Percentiles rank a stretch among this genome's conserved stretches.
These are phyloP conservation scores for Orobanche coerulescens DNA, from an alignment of 257 asterid species.

Conservation along the genomic window DNA sequence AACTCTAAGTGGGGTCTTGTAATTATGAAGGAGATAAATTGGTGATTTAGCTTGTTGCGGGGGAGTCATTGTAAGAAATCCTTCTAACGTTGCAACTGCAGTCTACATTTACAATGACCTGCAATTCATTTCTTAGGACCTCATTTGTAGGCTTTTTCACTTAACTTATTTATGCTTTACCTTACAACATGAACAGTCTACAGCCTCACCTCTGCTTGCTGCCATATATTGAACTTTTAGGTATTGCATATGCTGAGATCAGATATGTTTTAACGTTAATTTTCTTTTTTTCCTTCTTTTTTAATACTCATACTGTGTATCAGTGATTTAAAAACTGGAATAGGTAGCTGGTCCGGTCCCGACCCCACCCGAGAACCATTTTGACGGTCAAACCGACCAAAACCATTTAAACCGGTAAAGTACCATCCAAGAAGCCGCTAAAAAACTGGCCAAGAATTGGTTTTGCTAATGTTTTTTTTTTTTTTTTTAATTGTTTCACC, in stretches of 20 bases:
- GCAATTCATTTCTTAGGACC: neutral
- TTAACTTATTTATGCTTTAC: neutral
- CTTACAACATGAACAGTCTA: neutral
- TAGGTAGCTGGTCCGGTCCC: no score
- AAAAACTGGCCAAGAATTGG: no score
- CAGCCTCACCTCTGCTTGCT: constrained; percentile 11
- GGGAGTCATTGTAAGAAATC: neutral
- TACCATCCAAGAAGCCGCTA: no score
- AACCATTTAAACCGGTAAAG: no score
- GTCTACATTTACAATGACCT: neutral
- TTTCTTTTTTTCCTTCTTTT: no score
- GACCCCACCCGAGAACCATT: no score
- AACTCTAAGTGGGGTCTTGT: neutral
- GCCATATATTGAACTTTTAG: neutral
- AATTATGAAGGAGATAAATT: neutral
- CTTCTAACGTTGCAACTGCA: neutral
- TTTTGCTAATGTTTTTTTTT: no score
- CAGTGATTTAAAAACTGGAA: no score
- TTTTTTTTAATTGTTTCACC: no score
- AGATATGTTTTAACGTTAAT: neutral
- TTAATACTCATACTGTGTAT: constrained; percentile 12
- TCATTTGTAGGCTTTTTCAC: neutral
- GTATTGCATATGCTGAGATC: constrained; percentile 4
- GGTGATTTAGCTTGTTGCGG: neutral
- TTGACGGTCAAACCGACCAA: no score